Percentiles rank a stretch among this genome's conserved stretches.
Conservation (phyloP, 129 eudicot species). For the Ambrosia trifida region DNA sequence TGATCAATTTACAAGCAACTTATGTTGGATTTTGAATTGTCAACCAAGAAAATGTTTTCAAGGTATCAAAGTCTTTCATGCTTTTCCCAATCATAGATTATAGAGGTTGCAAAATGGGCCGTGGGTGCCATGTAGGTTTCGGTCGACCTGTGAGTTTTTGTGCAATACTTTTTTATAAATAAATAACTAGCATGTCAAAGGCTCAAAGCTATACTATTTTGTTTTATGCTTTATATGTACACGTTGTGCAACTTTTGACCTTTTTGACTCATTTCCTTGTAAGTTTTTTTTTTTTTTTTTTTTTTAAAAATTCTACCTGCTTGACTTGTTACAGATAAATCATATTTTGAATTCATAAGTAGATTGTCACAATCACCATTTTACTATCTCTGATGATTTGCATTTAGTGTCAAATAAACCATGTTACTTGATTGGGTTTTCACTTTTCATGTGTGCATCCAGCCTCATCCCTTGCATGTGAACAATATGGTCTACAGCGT, state of each 20-base stretch:
- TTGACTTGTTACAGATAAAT: too few relatives aligned
- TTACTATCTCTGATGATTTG: neutral
- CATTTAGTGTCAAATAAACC: neutral
- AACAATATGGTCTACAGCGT: conserved; percentile 87
- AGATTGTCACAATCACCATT: too few relatives aligned
- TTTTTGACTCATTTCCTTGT: conserved; percentile 38
- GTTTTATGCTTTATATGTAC: too few relatives aligned
- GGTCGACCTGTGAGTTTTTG: conserved; percentile 25
- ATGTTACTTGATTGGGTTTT: neutral
- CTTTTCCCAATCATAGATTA: neutral
- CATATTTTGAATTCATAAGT: neutral
- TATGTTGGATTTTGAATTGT: conserved; percentile 89
- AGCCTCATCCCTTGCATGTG: conserved; percentile 97
- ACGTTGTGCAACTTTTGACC: too few relatives aligned
- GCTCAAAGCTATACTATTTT: too few relatives aligned
- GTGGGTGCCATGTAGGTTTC: too few relatives aligned
- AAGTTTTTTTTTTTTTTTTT: too few relatives aligned
- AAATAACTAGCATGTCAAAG: too few relatives aligned
- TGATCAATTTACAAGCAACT: conserved; percentile 94
- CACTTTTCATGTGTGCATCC: conserved; percentile 78
- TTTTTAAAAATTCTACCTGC: too few relatives aligned
- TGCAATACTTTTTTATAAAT: neutral
- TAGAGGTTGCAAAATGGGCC: too few relatives aligned
- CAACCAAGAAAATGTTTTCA: conserved; percentile 96
- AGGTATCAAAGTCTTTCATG: conserved; percentile 43